Evolutionary conservation across 1,284 basidiomycete species (phyloP).

Genomic region (Boletus sp.): DNA sequence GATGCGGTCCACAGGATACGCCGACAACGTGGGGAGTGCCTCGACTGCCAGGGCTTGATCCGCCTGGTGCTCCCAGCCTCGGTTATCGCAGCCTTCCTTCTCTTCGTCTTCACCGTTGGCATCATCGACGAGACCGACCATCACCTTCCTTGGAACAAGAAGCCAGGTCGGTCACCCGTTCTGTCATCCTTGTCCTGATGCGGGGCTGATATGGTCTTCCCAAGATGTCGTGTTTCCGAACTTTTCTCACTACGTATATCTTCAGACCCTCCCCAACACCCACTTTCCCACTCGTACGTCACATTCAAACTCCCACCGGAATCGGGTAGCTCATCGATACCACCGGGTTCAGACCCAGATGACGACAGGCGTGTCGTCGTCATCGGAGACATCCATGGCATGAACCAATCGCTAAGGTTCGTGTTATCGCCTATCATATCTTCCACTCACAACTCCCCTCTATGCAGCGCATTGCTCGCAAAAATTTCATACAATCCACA

Average conservation of each 20-base stretch:
- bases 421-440: conserved; percentile 24
- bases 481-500: conserved; percentile 55
- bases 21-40: not conserved
- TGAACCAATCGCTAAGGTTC: conserved; percentile 63
- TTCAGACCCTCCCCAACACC: conserved; percentile 40
- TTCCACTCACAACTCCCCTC: not conserved
- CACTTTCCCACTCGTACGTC: conserved; percentile 53
- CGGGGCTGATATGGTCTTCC: conserved; percentile 1
- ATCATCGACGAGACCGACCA: conserved; percentile 15
- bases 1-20: not conserved
- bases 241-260: conserved; percentile 47
- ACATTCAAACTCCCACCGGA: not conserved
- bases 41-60: not conserved
- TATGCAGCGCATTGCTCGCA: conserved; percentile 54
- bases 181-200: not conserved
- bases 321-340: not conserved
- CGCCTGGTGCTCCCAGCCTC: conserved; percentile 16
- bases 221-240: conserved; percentile 44
- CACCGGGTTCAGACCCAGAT: conserved; percentile 43
- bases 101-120: conserved; percentile 39
- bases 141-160: conserved; percentile 14
- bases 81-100: conserved; percentile 39
- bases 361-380: conserved; percentile 58
- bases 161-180: conserved; percentile 22
- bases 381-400: conserved; percentile 85